These are phyloP conservation scores for Fusarium newnesense DNA, from an alignment of 2,329 filamentous ascomycete species.

Conservation along the genomic window DNA sequence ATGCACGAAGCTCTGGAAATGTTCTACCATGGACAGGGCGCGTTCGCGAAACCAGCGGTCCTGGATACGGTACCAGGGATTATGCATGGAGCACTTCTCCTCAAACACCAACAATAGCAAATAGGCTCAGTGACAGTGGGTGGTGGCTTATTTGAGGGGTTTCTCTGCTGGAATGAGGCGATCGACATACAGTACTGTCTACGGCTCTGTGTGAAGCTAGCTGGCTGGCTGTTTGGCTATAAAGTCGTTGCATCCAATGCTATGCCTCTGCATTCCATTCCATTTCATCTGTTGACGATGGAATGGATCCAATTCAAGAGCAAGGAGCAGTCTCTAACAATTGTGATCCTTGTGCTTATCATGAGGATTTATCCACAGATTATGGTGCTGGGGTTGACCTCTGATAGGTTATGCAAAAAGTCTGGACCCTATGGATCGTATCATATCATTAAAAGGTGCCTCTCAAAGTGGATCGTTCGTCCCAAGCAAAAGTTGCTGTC, in stretches of 20 bases:
- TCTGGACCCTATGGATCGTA: constrained; percentile 15
- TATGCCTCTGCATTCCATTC: constrained; percentile 12
- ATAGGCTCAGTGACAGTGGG: not conserved
- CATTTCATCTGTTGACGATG: not conserved
- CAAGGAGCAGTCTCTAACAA: not conserved
- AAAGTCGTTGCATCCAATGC: not conserved
- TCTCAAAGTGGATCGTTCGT: constrained; percentile 3
- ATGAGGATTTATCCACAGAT: not conserved
- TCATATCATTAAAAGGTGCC: constrained; percentile 16
- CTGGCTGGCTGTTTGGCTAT: not conserved
- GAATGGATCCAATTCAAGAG: constrained; percentile 8
- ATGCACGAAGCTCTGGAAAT: not conserved
- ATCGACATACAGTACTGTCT: not conserved
- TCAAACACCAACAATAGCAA: not conserved
- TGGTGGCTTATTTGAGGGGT: not conserved
- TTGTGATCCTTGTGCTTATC: not conserved
- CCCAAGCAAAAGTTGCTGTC: constrained; percentile 9
- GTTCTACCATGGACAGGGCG: constrained; percentile 15
- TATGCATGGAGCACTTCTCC: not conserved
- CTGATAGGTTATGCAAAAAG: constrained; percentile 3
- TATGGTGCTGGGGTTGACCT: not conserved
- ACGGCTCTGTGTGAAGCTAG: not conserved
- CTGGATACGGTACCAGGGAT: constrained; percentile 10
- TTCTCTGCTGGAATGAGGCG: constrained; percentile 22
- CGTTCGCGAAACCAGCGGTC: constrained; percentile 3